Evolutionary conservation across 2,329 filamentous ascomycete species (phyloP).

Genomic region (Purpureocillium takamizusanense): DNA sequence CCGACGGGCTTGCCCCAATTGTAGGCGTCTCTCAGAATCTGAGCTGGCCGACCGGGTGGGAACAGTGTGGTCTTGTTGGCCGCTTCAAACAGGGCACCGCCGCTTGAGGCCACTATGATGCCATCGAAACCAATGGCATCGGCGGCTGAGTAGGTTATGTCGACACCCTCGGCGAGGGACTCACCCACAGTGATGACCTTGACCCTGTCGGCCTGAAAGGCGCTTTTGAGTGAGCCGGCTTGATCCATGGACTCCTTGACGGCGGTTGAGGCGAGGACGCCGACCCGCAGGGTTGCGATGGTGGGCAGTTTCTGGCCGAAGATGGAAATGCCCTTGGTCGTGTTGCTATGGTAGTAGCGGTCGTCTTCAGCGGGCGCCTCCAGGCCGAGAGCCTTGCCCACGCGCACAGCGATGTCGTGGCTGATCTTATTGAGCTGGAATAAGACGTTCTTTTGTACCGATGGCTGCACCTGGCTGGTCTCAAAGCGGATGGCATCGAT

Average conservation of each 20-base stretch:
- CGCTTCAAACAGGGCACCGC: constrained; percentile 39
- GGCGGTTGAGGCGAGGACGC: constrained; percentile 43
- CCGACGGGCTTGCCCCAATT: constrained; percentile 63
- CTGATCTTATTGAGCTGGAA: constrained; percentile 59
- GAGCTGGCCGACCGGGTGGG: constrained; percentile 51
- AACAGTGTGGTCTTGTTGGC: constrained; percentile 43
- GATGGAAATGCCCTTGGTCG: constrained; percentile 50
- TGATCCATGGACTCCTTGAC: constrained; percentile 34
- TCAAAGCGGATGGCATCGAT: constrained; percentile 69
- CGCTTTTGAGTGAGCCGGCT: constrained; percentile 38
- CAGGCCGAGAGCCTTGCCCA: constrained; percentile 53
- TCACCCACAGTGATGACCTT: constrained; percentile 53
- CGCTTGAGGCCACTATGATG: constrained; percentile 49
- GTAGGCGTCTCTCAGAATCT: constrained; percentile 56
- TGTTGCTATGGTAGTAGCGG: constrained; percentile 62
- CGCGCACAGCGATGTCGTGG: constrained; percentile 57
- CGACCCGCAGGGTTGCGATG: constrained; percentile 55
- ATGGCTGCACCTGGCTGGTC: constrained; percentile 47
- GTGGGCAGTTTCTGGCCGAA: constrained; percentile 48
- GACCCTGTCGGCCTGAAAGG: constrained; percentile 41
- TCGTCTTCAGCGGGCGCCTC: constrained; percentile 48
- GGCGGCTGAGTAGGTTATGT: constrained; percentile 55
- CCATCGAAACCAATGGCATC: constrained; percentile 56
- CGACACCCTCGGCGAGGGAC: constrained; percentile 40
- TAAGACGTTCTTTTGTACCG: constrained; percentile 57